These are phyloP conservation scores for Thraustochytrium sp. DNA, from an alignment of 352 stramenopile genomes.

Conservation along the genomic window DNA sequence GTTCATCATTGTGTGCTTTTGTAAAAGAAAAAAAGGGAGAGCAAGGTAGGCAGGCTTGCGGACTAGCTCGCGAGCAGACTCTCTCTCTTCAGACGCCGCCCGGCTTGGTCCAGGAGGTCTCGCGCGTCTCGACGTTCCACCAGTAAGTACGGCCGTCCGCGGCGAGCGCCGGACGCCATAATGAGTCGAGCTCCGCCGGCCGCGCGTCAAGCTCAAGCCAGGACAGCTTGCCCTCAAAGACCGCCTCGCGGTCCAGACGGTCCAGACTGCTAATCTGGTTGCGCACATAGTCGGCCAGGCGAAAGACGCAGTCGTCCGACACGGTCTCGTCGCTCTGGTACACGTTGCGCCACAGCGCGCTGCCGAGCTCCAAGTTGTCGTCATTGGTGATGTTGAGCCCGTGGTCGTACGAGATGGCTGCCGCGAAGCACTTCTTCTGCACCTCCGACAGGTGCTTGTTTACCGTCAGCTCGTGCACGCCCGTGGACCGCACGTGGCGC, in stretches of 20 bases:
- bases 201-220: slow-evolving; percentile 16
- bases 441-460: slow-evolving; percentile 92
- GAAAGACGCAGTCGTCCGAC: slow-evolving; percentile 26
- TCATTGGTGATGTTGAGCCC: slow-evolving; percentile 54
- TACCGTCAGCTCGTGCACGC: slow-evolving; percentile 87
- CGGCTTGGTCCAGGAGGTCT: background rate
- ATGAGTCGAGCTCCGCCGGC: background rate
- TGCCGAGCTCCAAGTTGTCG: slow-evolving; percentile 53
- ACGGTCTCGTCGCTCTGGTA: slow-evolving; percentile 23
- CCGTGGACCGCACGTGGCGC: slow-evolving; percentile 80
- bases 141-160: slow-evolving; percentile 16
- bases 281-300: slow-evolving; percentile 31
- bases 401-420: slow-evolving; percentile 87
- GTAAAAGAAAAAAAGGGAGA: too few relatives aligned
- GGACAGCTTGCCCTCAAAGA: slow-evolving; percentile 13
- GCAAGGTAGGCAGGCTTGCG: too few relatives aligned
- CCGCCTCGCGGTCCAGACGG: background rate
- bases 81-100: too few relatives aligned
- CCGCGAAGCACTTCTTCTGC: slow-evolving; percentile 88
- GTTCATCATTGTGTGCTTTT: too few relatives aligned
- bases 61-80: too few relatives aligned
- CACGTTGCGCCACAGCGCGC: slow-evolving; percentile 44
- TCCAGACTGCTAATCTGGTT: slow-evolving; percentile 12
- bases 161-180: slow-evolving; percentile 13
- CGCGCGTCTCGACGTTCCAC: slow-evolving; percentile 40